phyloP scores from a whole-genome alignment of 306 rosid genomes.

The Calophaca sinica region DNA sequence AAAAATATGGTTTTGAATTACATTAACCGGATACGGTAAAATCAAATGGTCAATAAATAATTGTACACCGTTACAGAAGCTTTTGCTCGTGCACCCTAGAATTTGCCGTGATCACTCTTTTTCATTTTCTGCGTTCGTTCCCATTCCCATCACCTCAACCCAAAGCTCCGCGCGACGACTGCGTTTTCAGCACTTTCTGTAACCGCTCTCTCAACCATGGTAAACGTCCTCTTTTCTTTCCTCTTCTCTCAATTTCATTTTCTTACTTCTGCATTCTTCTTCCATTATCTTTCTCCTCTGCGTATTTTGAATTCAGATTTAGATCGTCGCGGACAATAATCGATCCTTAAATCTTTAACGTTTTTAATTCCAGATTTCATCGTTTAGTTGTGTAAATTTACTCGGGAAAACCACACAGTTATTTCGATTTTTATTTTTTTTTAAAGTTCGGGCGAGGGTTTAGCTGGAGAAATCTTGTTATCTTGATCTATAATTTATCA shows the following conservation, averaged over 20 bases:
- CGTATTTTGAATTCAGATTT: constrained; percentile 5
- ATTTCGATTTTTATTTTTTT: neutral
- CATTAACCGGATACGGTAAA: too few species aligned
- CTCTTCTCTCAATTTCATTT: neutral
- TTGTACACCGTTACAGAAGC: too few species aligned
- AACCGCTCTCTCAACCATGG: constrained; percentile 38
- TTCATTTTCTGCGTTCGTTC: neutral
- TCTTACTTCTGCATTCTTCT: neutral
- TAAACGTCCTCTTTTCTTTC: neutral
- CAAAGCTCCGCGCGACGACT: constrained; percentile 9
- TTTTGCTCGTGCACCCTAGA: too few species aligned
- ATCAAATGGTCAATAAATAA: too few species aligned
- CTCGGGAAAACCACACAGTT: neutral
- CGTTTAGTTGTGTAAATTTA: neutral
- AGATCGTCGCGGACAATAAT: neutral
- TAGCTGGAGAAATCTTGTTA: neutral
- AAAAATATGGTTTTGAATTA: too few species aligned
- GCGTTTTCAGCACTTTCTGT: constrained; percentile 19
- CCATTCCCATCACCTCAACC: neutral
- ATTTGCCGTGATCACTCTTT: too few species aligned
- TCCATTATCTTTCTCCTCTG: neutral
- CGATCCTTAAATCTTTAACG: constrained; percentile 5
- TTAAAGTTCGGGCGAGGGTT: neutral
- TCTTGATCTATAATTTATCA: constrained; percentile 16
- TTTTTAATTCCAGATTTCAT: neutral